Evolutionary conservation across 202 grass and related monocot genomes (phyloP), one percentile per base, ranked within the genome.

Genomic region (Sporobolus alterniflorus): DNA sequence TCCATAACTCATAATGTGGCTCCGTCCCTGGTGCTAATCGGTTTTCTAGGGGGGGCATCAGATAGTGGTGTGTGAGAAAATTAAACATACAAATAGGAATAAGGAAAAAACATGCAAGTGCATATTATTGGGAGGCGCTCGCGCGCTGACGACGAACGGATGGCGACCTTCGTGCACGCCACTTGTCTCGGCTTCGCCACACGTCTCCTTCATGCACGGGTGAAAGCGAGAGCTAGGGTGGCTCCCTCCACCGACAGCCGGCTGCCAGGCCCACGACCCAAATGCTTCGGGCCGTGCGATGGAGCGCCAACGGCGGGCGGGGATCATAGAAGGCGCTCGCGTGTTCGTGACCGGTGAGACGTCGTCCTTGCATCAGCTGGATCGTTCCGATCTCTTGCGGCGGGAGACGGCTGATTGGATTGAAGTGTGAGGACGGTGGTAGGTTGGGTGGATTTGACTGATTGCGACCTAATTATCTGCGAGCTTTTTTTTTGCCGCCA

Each of bases 161-260:
- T 60, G 0, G 25, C 57, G 26, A 31, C 57, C 13, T 25, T 24
- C 22, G 55, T 59, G 55, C 24, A 59, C 55, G 55, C 24, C 22
- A 26, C 55, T 3, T n/a, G n/a, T 59, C 24, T 71, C 12, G 9
- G 25, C 43, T 71, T 49, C 16, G 25, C 3, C 43, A 30, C 16
- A 49, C 57, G 55, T n/a, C 11, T 57, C n/a, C n/a, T n/a, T n/a
- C n/a, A n/a, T n/a, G n/a, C n/a, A n/a, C n/a, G n/a, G n/a, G n/a
- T n/a, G n/a, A n/a, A n/a, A n/a, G n/a, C n/a, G n/a, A n/a, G n/a
- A n/a, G n/a, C n/a, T n/a, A n/a, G n/a, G n/a, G n/a, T n/a, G n/a
- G n/a, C n/a, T n/a, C n/a, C n/a, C 67, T 71, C 67, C 67, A 71
- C 67, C 67, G 67, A 71, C 67, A 48, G 25, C 24, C 15, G 42